Conservation (phyloP, 352 stramenopile genomes). For the Globisporangium emineosum region DNA sequence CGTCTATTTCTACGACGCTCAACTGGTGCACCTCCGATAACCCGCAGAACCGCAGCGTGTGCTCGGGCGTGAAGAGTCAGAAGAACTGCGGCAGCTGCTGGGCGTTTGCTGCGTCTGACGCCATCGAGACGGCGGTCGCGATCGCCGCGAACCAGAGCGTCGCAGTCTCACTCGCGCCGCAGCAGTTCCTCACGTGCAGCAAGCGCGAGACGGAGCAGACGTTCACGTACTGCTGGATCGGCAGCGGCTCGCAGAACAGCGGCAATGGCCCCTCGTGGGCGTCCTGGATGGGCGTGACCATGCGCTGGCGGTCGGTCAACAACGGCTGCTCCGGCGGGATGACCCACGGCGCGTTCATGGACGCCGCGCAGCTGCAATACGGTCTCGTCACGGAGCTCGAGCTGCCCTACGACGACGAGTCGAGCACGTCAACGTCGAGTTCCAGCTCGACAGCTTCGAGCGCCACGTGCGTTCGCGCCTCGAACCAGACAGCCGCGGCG, state of each 20-base stretch:
- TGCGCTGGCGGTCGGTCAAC: slow-evolving; percentile 73
- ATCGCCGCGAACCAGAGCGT: slow-evolving; percentile 51
- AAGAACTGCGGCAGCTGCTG: slow-evolving; percentile 75
- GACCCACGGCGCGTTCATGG: slow-evolving; percentile 76
- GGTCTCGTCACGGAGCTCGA: slow-evolving; percentile 60
- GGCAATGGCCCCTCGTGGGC: slow-evolving; percentile 8
- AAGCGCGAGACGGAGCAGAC: slow-evolving; percentile 53
- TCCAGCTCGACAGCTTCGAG: neutral
- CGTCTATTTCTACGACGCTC: slow-evolving; percentile 26
- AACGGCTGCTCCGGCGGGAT: slow-evolving; percentile 73
- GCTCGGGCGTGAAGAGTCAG: slow-evolving; percentile 71
- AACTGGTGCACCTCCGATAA: slow-evolving; percentile 73
- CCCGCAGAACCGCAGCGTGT: slow-evolving; percentile 55
- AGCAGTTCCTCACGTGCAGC: slow-evolving; percentile 71
- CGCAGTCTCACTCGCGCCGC: slow-evolving; percentile 58
- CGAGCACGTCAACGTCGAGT: neutral
- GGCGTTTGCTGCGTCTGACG: slow-evolving; percentile 67
- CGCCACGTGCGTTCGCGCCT: slow-evolving; percentile 1
- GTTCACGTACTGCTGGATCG: slow-evolving; percentile 72
- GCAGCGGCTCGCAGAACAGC: slow-evolving; percentile 4
- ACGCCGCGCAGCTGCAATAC: slow-evolving; percentile 52
- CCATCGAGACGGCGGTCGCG: slow-evolving; percentile 68
- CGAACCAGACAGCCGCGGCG: slow-evolving; percentile 50
- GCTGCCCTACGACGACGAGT: slow-evolving; percentile 64
- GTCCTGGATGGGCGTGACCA: slow-evolving; percentile 50